Base-by-base conservation (phyloP, 345 rosid species). In the Stellera chamaejasme region DNA sequence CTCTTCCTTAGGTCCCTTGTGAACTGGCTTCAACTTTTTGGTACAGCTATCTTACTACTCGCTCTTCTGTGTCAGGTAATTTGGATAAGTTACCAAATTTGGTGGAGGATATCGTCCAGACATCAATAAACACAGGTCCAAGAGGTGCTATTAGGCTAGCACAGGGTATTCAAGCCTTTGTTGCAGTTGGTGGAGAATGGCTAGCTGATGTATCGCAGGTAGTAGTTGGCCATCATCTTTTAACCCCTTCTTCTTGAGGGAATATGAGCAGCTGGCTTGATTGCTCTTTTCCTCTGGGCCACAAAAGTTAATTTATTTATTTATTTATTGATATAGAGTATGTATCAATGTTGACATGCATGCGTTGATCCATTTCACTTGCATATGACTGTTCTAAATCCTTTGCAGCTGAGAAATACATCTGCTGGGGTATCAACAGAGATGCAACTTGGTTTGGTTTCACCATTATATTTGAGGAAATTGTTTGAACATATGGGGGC, bases 401-500 rank as follows among this genome's bases (percentile, higher is more conserved):
- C 19, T 9, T 49, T 71, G 76, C 80, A 86, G 98, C 75, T 93
- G 25, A 45, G 82, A 62, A 78, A 71, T 66, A 68, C 81, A 53
- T 65, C 88, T 61, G 57, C 84, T 67, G 83, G 79, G 68, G 67
- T 88, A 62, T 78, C 91, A 27, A 56, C 79, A 65, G 76, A 84
- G 48, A 41, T 79, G 82, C 95, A 75, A 79, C 82, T 82, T 63
- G 98, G 98, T 63, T 73, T 88, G 64, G 77, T 86, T 28, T 92
- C 98, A 39, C 98, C 98, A 10, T 59, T 80, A 36, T 92, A 92
- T 64, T 74, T 92, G 69, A 82, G 98, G 85, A 88, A 66, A 70
- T 77, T 92, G 53, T 92, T 92, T 79, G 98, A 92, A 64, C 93
- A 93, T 55, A 79, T 92, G 98, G 96, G 98, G 67, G 98, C 96